phyloP scores from a whole-genome alignment of 2,329 filamentous ascomycete species.

The Ascochyta fabae region DNA sequence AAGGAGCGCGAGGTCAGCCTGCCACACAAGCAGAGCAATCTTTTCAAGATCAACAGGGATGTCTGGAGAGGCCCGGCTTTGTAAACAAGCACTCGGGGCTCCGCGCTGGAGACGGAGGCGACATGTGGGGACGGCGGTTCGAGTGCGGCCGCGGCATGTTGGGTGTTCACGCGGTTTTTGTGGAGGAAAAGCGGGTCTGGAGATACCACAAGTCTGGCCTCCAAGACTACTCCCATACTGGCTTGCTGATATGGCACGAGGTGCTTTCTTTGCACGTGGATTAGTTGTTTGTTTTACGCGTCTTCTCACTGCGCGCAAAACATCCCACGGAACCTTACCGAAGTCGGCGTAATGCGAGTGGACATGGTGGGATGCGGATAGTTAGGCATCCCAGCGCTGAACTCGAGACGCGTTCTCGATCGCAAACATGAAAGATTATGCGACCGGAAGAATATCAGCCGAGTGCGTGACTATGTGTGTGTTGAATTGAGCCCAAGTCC shows the following conservation, averaged over 20 bases:
- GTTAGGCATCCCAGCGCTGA: not conserved
- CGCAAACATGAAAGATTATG: not conserved
- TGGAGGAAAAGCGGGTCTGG: slow-evolving; percentile 29
- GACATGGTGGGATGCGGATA: slow-evolving; percentile 1
- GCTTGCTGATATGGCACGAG: slow-evolving; percentile 1
- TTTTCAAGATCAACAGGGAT: slow-evolving; percentile 80
- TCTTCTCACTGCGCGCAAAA: not conserved
- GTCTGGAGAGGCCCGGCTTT: slow-evolving; percentile 63
- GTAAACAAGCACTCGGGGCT: slow-evolving; percentile 19
- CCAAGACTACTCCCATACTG: slow-evolving; percentile 7
- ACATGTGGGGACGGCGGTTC: slow-evolving; percentile 14
- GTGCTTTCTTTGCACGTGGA: not conserved
- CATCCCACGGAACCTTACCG: slow-evolving; percentile 13
- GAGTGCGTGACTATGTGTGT: not conserved
- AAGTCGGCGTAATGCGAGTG: slow-evolving; percentile 7
- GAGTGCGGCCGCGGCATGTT: slow-evolving; percentile 17
- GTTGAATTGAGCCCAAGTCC: not conserved
- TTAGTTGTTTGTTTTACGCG: slow-evolving; percentile 14
- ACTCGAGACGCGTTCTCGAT: slow-evolving; percentile 1
- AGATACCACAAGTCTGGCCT: slow-evolving; percentile 24
- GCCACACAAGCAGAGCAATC: slow-evolving; percentile 89
- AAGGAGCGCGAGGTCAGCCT: slow-evolving; percentile 87
- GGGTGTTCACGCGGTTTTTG: slow-evolving; percentile 23
- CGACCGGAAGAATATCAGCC: slow-evolving; percentile 6
- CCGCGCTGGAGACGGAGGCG: slow-evolving; percentile 11